These are phyloP conservation scores for Flaveria trinervia DNA, from an alignment of 129 eudicot species.

Conservation along the genomic window DNA sequence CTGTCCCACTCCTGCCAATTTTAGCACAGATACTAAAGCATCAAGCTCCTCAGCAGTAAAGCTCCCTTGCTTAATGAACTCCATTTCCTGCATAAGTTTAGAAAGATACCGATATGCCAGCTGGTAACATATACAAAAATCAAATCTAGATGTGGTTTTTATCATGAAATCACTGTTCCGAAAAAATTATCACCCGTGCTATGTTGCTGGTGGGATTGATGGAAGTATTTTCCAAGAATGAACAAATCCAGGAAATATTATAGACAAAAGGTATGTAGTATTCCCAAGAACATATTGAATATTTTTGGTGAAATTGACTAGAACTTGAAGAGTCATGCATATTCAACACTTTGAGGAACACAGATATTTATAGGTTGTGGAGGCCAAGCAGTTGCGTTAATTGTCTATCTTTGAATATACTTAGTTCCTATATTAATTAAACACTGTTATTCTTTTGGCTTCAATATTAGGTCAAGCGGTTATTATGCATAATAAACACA, in stretches of 20 bases:
- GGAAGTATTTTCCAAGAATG: not conserved
- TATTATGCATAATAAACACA: not conserved
- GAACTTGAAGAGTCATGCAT: not conserved
- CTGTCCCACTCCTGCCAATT: slow-evolving; percentile 75
- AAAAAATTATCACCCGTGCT: not conserved
- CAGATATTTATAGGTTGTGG: not conserved
- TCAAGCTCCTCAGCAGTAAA: slow-evolving; percentile 79
- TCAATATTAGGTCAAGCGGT: not conserved
- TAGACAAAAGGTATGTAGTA: not conserved
- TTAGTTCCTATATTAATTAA: not conserved
- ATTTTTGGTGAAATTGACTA: not conserved
- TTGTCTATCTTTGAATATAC: not conserved
- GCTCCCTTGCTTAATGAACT: slow-evolving; percentile 83
- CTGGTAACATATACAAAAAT: not conserved
- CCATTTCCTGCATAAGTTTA: slow-evolving; percentile 70
- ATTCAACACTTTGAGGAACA: not conserved
- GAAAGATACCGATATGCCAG: not conserved
- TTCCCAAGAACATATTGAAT: slow-evolving; percentile 15
- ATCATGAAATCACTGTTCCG: not conserved
- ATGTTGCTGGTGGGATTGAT: not conserved
- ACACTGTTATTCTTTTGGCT: not conserved
- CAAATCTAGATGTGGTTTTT: slow-evolving; percentile 8
- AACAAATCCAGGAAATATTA: not conserved
- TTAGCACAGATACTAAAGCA: slow-evolving; percentile 73
- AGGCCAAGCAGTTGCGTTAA: not conserved